Percentiles rank a stretch among this genome's conserved stretches.
Evolutionary conservation across 176 grass and related monocot genomes (phyloP).

Genomic region (Thalia dealbata): DNA sequence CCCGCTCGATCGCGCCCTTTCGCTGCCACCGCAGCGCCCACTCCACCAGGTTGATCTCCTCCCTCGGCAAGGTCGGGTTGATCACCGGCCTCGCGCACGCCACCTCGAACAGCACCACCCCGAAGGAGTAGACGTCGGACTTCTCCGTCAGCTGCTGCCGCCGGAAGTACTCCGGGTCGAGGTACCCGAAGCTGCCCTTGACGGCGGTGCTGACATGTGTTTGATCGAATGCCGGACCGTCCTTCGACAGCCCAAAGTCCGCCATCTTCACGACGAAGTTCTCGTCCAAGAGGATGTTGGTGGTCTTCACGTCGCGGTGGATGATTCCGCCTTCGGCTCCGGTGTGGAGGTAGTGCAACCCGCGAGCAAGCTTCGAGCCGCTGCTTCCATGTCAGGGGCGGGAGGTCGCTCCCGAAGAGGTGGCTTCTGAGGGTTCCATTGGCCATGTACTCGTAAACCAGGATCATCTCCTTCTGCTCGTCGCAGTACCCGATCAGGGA

Average conservation of each 20-base stretch:
- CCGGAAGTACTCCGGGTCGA: slow-evolving; percentile 19
- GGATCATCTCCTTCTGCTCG: slow-evolving; percentile 12
- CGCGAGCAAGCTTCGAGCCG: slow-evolving; percentile 8
- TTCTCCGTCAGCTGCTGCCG: slow-evolving; percentile 16
- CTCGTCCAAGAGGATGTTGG: slow-evolving; percentile 14
- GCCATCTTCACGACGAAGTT: slow-evolving; percentile 19
- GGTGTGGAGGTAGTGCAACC: slow-evolving; percentile 20
- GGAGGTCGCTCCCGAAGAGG: slow-evolving; percentile 11
- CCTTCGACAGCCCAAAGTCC: slow-evolving; percentile 15
- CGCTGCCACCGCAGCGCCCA: slow-evolving; percentile 8
- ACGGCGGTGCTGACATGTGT: slow-evolving; percentile 18
- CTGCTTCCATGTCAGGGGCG: slow-evolving; percentile 14
- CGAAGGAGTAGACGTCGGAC: slow-evolving; percentile 20
- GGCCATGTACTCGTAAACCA: slow-evolving; percentile 19
- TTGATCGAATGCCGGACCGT: slow-evolving; percentile 14
- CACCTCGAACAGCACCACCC: slow-evolving; percentile 17
- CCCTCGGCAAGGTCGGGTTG: slow-evolving; percentile 16
- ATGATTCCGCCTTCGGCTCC: slow-evolving; percentile 12
- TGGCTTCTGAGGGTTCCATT: slow-evolving; percentile 19
- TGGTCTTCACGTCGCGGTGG: slow-evolving; percentile 20
- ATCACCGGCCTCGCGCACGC: slow-evolving; percentile 12
- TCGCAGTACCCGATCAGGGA: slow-evolving; percentile 16
- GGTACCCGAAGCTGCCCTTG: slow-evolving; percentile 20
- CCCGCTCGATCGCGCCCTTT: neutral
- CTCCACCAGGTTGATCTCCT: slow-evolving; percentile 17